A percentile compares a stretch with the other conserved stretches of the same genome.
These are phyloP conservation scores for Oropetium thomaeum DNA, from an alignment of 176 grass and related monocot species.

Conservation along the genomic window DNA sequence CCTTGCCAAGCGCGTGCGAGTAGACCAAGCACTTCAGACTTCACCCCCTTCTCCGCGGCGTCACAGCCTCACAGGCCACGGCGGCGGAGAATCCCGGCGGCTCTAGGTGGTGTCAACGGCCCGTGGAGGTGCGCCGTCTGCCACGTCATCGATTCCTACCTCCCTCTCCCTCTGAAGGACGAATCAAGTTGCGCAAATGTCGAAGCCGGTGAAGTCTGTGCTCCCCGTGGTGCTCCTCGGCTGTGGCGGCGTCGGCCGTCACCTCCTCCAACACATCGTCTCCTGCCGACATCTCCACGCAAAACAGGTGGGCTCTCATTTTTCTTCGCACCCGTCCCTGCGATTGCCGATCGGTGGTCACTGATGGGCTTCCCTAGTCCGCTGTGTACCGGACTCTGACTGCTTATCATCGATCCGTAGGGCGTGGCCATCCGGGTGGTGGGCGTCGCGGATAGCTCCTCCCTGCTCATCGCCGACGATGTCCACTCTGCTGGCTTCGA, in stretches of 20 bases:
- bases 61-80: not conserved
- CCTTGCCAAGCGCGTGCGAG: not conserved
- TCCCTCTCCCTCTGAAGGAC: not conserved
- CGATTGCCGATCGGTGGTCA: not conserved
- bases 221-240: conserved; percentile 80
- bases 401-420: conserved; percentile 18
- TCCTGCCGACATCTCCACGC: conserved; percentile 65
- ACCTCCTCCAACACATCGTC: conserved; percentile 81
- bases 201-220: conserved; percentile 22
- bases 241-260: conserved; percentile 79
- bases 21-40: not conserved
- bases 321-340: not conserved
- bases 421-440: conserved; percentile 75
- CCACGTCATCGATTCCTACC: not conserved
- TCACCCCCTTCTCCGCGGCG: not conserved
- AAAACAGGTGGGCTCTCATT: conserved; percentile 35
- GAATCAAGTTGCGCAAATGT: conserved; percentile 18
- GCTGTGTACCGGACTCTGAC: not conserved
- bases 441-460: conserved; percentile 71
- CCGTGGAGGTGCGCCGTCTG: not conserved
- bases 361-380: not conserved
- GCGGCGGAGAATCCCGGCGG: not conserved
- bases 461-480: conserved; percentile 65
- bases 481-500: conserved; percentile 51
- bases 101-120: not conserved